phyloP scores from a whole-genome alignment of 2,329 filamentous ascomycete genomes.

The Penicillium sp. region DNA sequence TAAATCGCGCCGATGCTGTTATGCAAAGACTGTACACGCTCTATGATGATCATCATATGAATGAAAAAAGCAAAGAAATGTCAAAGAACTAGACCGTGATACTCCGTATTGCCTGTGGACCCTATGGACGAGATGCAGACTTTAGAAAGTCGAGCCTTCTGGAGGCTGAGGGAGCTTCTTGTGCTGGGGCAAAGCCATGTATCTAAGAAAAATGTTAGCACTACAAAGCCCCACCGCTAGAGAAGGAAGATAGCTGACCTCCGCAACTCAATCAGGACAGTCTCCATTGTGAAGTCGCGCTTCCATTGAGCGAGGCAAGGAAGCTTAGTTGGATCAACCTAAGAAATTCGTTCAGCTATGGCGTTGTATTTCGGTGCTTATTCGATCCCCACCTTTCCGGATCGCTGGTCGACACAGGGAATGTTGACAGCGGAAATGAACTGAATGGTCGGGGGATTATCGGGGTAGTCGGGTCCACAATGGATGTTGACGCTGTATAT shows the following conservation, averaged over 20 bases:
- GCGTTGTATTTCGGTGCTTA: background rate
- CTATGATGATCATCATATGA: conserved; percentile 24
- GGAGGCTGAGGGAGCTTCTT: conserved; percentile 95
- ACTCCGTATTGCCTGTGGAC: conserved; percentile 29
- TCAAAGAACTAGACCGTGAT: conserved; percentile 28
- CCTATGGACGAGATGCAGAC: conserved; percentile 19
- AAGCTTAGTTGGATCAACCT: conserved; percentile 81
- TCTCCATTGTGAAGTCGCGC: conserved; percentile 92
- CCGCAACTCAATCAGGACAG: conserved; percentile 80
- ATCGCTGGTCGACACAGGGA: conserved; percentile 81
- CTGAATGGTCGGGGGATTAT: conserved; percentile 81
- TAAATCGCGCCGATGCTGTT: conserved; percentile 33
- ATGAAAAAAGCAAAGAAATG: conserved; percentile 24
- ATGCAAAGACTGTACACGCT: conserved; percentile 43
- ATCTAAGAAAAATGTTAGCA: conserved; percentile 55
- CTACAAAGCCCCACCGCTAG: conserved; percentile 10
- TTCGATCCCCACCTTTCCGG: conserved; percentile 62
- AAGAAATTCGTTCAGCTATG: conserved; percentile 14
- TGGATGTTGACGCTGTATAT: conserved; percentile 98
- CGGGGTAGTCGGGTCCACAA: conserved; percentile 86
- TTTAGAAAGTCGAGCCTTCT: conserved; percentile 69
- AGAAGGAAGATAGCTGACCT: conserved; percentile 52
- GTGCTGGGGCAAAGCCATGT: conserved; percentile 86
- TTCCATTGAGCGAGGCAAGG: conserved; percentile 88
- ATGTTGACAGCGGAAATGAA: conserved; percentile 95